These are phyloP conservation scores for Farysia itapuensis DNA, from an alignment of 1,284 basidiomycete species.

Conservation along the genomic window DNA sequence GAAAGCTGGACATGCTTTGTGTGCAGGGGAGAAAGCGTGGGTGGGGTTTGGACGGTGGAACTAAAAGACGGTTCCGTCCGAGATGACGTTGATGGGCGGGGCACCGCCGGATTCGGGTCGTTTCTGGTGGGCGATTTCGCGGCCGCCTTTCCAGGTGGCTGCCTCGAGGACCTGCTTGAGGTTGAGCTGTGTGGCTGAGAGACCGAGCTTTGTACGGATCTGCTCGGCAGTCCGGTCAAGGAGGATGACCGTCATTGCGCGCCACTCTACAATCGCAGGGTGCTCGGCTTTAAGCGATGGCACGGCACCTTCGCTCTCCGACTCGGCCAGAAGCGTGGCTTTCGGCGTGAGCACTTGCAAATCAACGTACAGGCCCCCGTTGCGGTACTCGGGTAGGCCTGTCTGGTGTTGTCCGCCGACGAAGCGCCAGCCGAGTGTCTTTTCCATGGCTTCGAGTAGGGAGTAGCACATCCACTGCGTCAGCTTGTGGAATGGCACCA, in stretches of 20 bases:
- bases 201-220: constrained; percentile 16
- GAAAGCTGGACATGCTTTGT: not conserved
- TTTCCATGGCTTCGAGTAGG: constrained; percentile 42
- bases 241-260: constrained; percentile 87
- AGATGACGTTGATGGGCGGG: constrained; percentile 70
- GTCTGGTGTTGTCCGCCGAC: constrained; percentile 77
- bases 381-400: constrained; percentile 47
- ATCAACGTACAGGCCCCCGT: constrained; percentile 77
- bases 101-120: constrained; percentile 73
- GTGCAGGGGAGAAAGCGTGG: no score
- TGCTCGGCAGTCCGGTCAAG: constrained; percentile 61
- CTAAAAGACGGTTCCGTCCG: constrained; percentile 27
- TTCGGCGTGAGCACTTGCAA: constrained; percentile 63
- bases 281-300: constrained; percentile 70
- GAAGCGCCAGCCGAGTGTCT: constrained; percentile 72
- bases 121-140: constrained; percentile 81
- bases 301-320: constrained; percentile 56
- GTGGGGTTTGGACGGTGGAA: no score
- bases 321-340: constrained; percentile 62
- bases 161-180: constrained; percentile 88
- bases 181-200: constrained; percentile 65
- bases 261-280: constrained; percentile 91
- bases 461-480: constrained; percentile 70
- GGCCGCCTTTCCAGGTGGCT: constrained; percentile 88
- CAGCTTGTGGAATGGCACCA: constrained; percentile 93